A percentile compares a stretch with the other conserved stretches of the same genome.
Conservation (phyloP, 2,329 filamentous ascomycete species). For the Clarireedia sp. region DNA sequence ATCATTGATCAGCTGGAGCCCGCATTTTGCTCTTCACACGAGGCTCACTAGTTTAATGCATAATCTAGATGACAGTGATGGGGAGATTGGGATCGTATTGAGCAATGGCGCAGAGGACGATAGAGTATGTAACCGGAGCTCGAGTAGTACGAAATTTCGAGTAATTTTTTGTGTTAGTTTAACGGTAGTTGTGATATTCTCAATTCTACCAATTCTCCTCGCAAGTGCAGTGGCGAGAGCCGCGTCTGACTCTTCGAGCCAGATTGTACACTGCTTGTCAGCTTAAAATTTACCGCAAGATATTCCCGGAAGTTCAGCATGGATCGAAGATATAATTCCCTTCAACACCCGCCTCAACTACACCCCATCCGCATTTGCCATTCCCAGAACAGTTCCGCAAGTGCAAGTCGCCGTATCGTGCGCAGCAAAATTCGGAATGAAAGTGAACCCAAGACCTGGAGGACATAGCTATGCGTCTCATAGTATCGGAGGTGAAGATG, state of each 20-base stretch:
- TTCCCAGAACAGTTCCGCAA: conserved; percentile 25
- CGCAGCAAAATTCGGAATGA: conserved; percentile 34
- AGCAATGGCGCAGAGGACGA: no score
- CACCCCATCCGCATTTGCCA: conserved; percentile 15
- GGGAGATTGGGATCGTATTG: no score
- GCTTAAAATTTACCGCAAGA: conserved; percentile 8
- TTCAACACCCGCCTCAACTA: conserved; percentile 20
- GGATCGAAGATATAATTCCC: conserved; percentile 9
- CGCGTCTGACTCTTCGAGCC: background rate
- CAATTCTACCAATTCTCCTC: background rate
- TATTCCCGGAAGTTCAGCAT: conserved; percentile 11
- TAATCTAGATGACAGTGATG: no score
- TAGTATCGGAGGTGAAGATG: conserved; percentile 36
- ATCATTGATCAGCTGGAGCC: no score
- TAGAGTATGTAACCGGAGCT: no score
- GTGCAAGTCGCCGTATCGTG: conserved; percentile 40
- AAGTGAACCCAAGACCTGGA: conserved; percentile 44
- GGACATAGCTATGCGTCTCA: conserved; percentile 47
- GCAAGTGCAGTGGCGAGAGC: background rate
- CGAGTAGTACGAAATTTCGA: no score
- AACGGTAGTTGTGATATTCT: background rate
- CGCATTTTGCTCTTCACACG: no score
- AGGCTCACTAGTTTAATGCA: no score
- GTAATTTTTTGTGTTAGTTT: background rate
- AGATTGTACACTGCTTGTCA: background rate